Evolutionary conservation across 2,329 filamentous ascomycete genomes (phyloP).

Genomic region (Bisporella sp.): DNA sequence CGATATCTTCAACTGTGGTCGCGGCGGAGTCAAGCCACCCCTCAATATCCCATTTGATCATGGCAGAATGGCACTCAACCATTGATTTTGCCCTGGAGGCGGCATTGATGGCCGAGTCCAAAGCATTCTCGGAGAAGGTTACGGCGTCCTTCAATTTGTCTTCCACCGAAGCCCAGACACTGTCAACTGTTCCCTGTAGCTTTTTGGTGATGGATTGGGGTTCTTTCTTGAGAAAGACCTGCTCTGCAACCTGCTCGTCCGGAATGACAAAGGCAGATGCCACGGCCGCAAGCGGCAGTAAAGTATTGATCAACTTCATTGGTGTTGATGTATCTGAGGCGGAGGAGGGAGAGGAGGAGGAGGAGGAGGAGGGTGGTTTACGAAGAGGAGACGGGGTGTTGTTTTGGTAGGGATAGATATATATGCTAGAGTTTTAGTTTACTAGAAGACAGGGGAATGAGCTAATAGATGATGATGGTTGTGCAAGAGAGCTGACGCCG

Average conservation of each 20-base stretch:
- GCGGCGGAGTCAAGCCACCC: conserved; percentile 28
- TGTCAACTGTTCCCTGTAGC: conserved; percentile 28
- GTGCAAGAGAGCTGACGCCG: no score
- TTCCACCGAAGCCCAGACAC: conserved; percentile 19
- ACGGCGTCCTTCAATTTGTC: conserved; percentile 20
- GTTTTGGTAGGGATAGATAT: no score
- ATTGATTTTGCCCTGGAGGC: conserved; percentile 14
- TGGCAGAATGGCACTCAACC: conserved; percentile 24
- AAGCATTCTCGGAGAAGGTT: conserved; percentile 20
- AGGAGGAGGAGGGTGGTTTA: neutral
- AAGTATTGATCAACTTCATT: conserved; percentile 32
- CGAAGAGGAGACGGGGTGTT: no score
- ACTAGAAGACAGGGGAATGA: no score
- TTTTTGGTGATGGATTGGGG: conserved; percentile 25
- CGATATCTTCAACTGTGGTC: conserved; percentile 27
- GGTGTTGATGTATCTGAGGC: conserved; percentile 11
- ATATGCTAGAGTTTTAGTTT: no score
- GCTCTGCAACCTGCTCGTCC: conserved; percentile 38
- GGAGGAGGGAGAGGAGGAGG: neutral
- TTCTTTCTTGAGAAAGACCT: conserved; percentile 30
- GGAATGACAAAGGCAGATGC: conserved; percentile 46
- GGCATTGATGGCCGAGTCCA: conserved; percentile 24
- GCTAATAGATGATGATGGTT: no score
- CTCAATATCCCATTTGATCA: conserved; percentile 25
- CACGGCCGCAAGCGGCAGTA: conserved; percentile 42